phyloP scores from a whole-genome alignment of 2,329 filamentous ascomycete species.

The Hypomyces perniciosus region DNA sequence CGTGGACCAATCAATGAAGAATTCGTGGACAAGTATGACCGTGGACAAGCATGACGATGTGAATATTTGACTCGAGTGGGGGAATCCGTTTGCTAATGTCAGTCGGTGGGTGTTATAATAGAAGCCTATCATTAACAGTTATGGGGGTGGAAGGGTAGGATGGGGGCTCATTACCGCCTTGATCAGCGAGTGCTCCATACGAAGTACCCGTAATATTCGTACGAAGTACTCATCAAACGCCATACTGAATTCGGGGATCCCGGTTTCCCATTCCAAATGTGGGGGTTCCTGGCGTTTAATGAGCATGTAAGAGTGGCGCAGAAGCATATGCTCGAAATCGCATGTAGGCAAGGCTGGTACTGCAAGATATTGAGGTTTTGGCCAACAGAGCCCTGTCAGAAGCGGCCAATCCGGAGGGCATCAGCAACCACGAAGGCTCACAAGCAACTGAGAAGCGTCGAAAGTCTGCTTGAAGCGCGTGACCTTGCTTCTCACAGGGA shows the following conservation, averaged over 20 bases:
- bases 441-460: no score
- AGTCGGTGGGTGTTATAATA: neutral
- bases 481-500: no score
- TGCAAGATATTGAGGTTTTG: no score
- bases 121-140: slow-evolving; percentile 2
- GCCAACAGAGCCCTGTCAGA: no score
- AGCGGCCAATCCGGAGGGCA: no score
- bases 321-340: neutral
- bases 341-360: neutral
- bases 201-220: slow-evolving; percentile 1
- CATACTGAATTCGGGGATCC: neutral
- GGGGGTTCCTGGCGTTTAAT: neutral
- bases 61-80: neutral
- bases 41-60: slow-evolving; percentile 1
- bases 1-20: slow-evolving; percentile 4
- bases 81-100: no score
- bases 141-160: neutral
- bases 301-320: neutral
- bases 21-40: neutral
- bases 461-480: no score
- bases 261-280: neutral
- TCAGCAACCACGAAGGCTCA: no score
- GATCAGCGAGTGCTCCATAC: neutral
- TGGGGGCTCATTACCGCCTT: neutral
- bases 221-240: neutral